Percentiles rank a stretch among this genome's conserved stretches.
Evolutionary conservation across 208 protist species (phyloP).

Genomic region (Borovskyia barvae): DNA sequence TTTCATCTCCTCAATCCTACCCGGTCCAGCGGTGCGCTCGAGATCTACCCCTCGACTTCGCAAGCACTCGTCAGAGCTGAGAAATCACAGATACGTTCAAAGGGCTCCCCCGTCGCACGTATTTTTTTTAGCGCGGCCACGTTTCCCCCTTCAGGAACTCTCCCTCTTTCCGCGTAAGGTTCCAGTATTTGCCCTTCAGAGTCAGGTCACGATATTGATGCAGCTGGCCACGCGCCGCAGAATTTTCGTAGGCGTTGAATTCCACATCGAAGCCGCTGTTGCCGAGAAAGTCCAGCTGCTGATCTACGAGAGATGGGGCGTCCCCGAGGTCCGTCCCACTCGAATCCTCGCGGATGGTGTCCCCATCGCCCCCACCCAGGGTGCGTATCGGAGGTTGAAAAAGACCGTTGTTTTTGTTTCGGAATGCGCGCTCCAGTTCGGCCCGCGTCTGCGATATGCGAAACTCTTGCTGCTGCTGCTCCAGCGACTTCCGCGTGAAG

Average conservation of each 20-base stretch:
- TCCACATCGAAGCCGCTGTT: slow-evolving; percentile 55
- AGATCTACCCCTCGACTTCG: too few species aligned
- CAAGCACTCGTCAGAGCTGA: too few species aligned
- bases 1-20: too few species aligned
- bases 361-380: neutral
- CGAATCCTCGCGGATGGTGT: neutral
- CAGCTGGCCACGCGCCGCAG: slow-evolving; percentile 51
- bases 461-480: slow-evolving; percentile 30
- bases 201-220: slow-evolving; percentile 82
- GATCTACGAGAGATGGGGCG: slow-evolving; percentile 71
- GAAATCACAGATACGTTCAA: too few species aligned
- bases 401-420: slow-evolving; percentile 69
- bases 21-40: neutral
- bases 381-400: slow-evolving; percentile 9
- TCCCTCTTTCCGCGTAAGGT: slow-evolving; percentile 49
- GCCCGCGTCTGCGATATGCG: slow-evolving; percentile 30
- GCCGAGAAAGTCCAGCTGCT: slow-evolving; percentile 67
- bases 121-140: slow-evolving; percentile 8
- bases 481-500: slow-evolving; percentile 50
- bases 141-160: slow-evolving; percentile 48
- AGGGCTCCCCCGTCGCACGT: too few species aligned
- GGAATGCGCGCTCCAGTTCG: slow-evolving; percentile 63
- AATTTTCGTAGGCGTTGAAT: slow-evolving; percentile 73
- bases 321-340: neutral
- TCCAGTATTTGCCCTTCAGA: slow-evolving; percentile 85